Base-by-base conservation (phyloP, 768 basidiomycete species). In the Sporobolomyces pararoseus region DNA sequence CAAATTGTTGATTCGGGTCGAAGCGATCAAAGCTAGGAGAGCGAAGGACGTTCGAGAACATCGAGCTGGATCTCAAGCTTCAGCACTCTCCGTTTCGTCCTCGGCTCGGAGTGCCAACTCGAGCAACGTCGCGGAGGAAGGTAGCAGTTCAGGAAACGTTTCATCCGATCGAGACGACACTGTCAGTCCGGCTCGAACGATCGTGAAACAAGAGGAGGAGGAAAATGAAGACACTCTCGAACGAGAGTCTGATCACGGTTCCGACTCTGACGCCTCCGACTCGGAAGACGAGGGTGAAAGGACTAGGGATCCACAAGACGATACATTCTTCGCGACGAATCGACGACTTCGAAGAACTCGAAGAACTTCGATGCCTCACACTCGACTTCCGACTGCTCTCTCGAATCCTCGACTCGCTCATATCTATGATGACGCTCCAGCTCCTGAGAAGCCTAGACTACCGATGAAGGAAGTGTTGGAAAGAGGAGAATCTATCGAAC, bases 1-100 rank as follows among this genome's bases (percentile, higher is more conserved):
- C 31, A 82, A 81, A 62, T 76, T 89, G 21, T 52, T 83, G 44
- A 80, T 82, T 55, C 82, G 88, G 25, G 82, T 83, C 4, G 78
- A 80, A 35, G 87, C 87, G 3, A 76, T 89, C 50, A 83, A 83
- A 78, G 83, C 82, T 52, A 87, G 87, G 68, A 87, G 72, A 9
- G 60, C 65, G 17, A 63, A 61, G 35, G 68, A 65, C 44, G 50
- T 44, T 35, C 67, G 54, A n/a, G n/a, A 44, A 23, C 54, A 58
- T 21, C 54, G 69, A n/a, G 58, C 52, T 6, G 23, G 35, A 14
- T 50, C 58, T n/a, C 10, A 25, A 49, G n/a, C 46, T 34, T 50
- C 71, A 17, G 16, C 27, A 46, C 10, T 62, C 49, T 39, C 59
- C 31, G 37, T 47, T 31, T 3, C 68, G 13, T 46, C 63, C 7